Evolutionary conservation across 257 asterid genomes (phyloP), one percentile per base, ranked within the genome.

Genomic region (Coffea canephora): DNA sequence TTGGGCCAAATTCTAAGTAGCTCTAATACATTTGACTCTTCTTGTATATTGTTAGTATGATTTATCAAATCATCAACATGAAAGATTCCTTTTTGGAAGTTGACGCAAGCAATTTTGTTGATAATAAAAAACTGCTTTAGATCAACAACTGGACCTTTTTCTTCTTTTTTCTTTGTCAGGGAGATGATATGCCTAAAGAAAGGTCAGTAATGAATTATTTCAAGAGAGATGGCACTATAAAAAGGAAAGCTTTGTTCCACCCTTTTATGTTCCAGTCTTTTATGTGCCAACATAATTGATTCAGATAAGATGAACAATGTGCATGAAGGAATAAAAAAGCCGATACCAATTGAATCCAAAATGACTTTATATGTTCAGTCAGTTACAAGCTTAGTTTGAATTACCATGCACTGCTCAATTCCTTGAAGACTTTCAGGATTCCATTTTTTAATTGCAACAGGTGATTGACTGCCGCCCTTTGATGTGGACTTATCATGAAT

Each of bases 381-480:
- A 34, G 18, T 9, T n/a, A 50, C n/a, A 21, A 25, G 46, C 55
- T 34, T 11, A n/a, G 64, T 48, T 7, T 50, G 6, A 14, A 10
- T 19, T 73, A 88, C 98, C 97, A 89, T 91, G 97, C 97, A 93
- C 79, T 94, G 97, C 57, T 86, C 81, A 64, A 86, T 80, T 12
- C 98, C 98, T 82, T 93, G 98, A 72, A 84, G 68, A 76, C 97
- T 90, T 77, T 87, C 91, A 65, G 91, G 73, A 79, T 90, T 86
- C 87, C 93, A 81, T 83, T 89, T 91, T 90, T 94, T 93, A 10
- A 94, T 94, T 65, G 98, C 98, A 82, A 91, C 75, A 4, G 83
- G 80, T 21, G 91, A 70, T 57, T 87, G 43, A 39, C 43, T 39
- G 43, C 43, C 43, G 43, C 43, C 43, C 43, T 39, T 39, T 39